phyloP scores from a whole-genome alignment of 1,139 yeast species.

The Kazachstania sp. region DNA sequence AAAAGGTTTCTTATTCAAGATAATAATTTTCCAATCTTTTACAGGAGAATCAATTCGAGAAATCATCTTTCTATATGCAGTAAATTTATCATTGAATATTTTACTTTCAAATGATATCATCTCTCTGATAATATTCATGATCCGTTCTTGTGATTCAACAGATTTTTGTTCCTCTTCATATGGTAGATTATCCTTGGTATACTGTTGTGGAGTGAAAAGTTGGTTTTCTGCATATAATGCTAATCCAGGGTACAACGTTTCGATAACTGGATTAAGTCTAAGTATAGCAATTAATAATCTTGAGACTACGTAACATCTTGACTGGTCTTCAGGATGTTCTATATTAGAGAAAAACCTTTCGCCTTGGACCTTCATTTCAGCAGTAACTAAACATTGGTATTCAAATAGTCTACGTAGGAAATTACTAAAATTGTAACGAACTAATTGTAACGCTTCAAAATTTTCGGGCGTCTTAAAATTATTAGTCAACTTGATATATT shows the following conservation, averaged over 20 bases:
- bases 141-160: slow-evolving; percentile 1
- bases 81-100: slow-evolving; percentile 8
- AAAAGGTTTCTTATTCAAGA: slow-evolving; percentile 8
- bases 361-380: slow-evolving; percentile 15
- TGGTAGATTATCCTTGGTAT: not conserved
- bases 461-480: not conserved
- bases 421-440: slow-evolving; percentile 13
- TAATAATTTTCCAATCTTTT: slow-evolving; percentile 13
- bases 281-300: slow-evolving; percentile 9
- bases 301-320: slow-evolving; percentile 6
- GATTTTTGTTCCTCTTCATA: not conserved
- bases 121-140: slow-evolving; percentile 5
- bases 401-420: slow-evolving; percentile 13
- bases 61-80: slow-evolving; percentile 2
- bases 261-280: slow-evolving; percentile 9
- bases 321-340: not conserved
- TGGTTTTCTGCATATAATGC: slow-evolving; percentile 3
- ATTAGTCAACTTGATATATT: slow-evolving; percentile 1
- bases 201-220: not conserved
- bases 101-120: slow-evolving; percentile 8
- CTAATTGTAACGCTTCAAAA: slow-evolving; percentile 7
- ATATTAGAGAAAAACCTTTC: slow-evolving; percentile 2
- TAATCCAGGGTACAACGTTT: slow-evolving; percentile 15
- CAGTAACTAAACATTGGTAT: slow-evolving; percentile 12
- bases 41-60: slow-evolving; percentile 7